These are phyloP conservation scores for Pseudogymnoascus sp. DNA, from an alignment of 2,329 filamentous ascomycete species.

Conservation along the genomic window DNA sequence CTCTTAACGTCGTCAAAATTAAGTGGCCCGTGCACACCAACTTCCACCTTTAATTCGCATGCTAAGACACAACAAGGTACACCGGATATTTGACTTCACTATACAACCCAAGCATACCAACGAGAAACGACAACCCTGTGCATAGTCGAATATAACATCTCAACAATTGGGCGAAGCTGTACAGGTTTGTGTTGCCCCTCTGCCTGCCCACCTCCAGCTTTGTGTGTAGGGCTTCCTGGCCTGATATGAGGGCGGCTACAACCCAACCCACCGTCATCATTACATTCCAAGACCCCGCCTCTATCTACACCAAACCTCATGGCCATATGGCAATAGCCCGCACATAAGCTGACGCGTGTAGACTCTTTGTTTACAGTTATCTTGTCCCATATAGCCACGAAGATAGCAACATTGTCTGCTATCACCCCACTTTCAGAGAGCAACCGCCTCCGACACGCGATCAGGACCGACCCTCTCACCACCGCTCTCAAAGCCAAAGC, in stretches of 20 bases:
- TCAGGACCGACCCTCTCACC: constrained; percentile 5
- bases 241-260: constrained; percentile 6
- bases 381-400: background rate
- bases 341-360: constrained; percentile 4
- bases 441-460: constrained; percentile 1
- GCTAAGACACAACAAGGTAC: constrained; percentile 9
- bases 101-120: constrained; percentile 7
- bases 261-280: constrained; percentile 7
- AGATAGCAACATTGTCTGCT: constrained; percentile 5
- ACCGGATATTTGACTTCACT: constrained; percentile 6
- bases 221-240: constrained; percentile 1
- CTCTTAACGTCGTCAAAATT: constrained; percentile 1
- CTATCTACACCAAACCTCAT: background rate
- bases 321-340: background rate
- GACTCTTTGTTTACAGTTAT: constrained; percentile 2
- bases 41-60: constrained; percentile 10
- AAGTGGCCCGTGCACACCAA: constrained; percentile 6
- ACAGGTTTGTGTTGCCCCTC: background rate
- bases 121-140: constrained; percentile 7
- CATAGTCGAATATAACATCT: constrained; percentile 7
- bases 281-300: constrained; percentile 7
- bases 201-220: background rate
- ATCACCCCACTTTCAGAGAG: constrained; percentile 5
- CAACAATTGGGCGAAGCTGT: constrained; percentile 7
- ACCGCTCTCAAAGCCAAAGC: constrained; percentile 1